phyloP scores from a whole-genome alignment of 1,284 basidiomycete genomes.

The Abortiporus biennis region DNA sequence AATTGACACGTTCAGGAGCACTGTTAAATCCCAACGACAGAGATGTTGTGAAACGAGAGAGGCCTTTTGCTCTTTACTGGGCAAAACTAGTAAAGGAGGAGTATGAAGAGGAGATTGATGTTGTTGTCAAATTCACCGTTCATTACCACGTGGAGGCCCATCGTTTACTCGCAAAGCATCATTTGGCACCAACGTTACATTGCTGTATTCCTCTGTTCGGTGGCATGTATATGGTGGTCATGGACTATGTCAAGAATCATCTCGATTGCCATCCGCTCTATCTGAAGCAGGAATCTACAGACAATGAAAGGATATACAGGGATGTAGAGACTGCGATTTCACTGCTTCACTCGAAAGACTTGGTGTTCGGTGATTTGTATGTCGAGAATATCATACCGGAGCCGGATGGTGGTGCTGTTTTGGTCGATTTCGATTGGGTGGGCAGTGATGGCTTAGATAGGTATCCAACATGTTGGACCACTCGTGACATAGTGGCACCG shows the following conservation, averaged over 20 bases:
- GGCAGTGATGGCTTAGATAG: too few relatives aligned
- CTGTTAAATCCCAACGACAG: background rate
- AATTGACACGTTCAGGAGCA: background rate
- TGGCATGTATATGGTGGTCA: slow-evolving; percentile 9
- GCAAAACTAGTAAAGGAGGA: background rate
- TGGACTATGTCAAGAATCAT: slow-evolving; percentile 7
- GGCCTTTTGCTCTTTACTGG: background rate
- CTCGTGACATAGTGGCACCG: too few relatives aligned
- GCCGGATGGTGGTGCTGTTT: too few relatives aligned
- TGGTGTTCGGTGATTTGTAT: slow-evolving; percentile 12
- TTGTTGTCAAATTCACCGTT: slow-evolving; percentile 7
- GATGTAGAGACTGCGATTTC: slow-evolving; percentile 5
- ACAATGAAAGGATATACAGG: slow-evolving; percentile 2
- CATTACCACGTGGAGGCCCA: slow-evolving; percentile 9
- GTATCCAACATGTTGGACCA: slow-evolving; percentile 1
- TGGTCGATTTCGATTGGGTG: too few relatives aligned
- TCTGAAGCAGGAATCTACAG: background rate
- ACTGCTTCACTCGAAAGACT: slow-evolving; percentile 5
- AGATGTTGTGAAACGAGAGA: background rate
- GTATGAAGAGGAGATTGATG: background rate
- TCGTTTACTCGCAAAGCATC: slow-evolving; percentile 1
- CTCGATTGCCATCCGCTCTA: slow-evolving; percentile 1
- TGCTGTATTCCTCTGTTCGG: slow-evolving; percentile 4
- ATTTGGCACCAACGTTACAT: slow-evolving; percentile 7
- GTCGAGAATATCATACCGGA: slow-evolving; percentile 8